Evolutionary conservation across 352 stramenopile genomes (phyloP), one percentile per base, ranked within the genome.

Genomic region (Globisporangium recalcitrans): DNA sequence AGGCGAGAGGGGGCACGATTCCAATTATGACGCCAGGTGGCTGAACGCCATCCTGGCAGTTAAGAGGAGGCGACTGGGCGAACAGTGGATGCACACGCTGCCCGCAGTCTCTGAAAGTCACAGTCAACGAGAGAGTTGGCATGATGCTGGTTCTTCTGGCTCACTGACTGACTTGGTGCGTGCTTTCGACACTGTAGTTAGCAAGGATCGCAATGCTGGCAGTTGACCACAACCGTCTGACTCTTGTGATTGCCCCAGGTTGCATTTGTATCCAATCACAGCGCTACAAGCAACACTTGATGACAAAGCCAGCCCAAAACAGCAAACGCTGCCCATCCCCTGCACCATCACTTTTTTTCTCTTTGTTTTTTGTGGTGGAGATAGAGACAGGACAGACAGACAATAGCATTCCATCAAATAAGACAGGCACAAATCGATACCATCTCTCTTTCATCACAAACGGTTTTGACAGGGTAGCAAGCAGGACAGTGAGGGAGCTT

Each of bases 1-100:
- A 56, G 38, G 29, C 29, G 19, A 42, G 51, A 16, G 21, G 48
- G 16, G 11, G 51, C 51, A 57, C 51, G 51, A n/a, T 57, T 44
- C 51, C 29, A 8, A 29, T 57, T 32, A 57, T 44, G 51, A 46
- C 27, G 48, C 4, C 27, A 6, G 6, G 16, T 19, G 16, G n/a
- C 48, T 55, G 48, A 55, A 14, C 27, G 26, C 48, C 48, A 55
- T 55, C 48, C 48, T 19, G 48, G 7, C 38, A 22, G 38, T 22
- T 22, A 11, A 46, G 16, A 14, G n/a, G 4, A 13, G 5, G 14
- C 5, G 36, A 44, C 14, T 44, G 36, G 19, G 36, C 36, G 14
- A 44, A 44, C 36, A 44, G 36, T 44, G 3, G 14, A 9, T 5
- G 1, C 36, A 10, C 8, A 8, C 0, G 22, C 38, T 46, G n/a